A percentile compares a stretch with the other conserved stretches of the same genome.
Conservation (phyloP, 2,329 filamentous ascomycete genomes). For the Diaporthe ampelina region DNA sequence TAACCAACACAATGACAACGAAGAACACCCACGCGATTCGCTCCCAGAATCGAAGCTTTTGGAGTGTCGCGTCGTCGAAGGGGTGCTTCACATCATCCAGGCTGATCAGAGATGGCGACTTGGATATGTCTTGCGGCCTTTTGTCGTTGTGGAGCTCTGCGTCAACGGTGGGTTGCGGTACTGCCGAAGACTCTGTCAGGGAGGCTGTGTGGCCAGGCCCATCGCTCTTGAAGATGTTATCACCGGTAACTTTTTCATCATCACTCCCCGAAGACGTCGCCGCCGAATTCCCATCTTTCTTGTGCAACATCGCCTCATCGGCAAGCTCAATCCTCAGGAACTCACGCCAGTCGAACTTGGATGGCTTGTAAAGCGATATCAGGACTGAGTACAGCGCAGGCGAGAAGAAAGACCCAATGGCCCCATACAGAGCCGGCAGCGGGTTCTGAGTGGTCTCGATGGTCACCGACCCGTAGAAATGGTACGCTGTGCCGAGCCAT, state of each 20-base stretch:
- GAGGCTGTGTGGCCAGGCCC: neutral
- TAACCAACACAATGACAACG: constrained; percentile 58
- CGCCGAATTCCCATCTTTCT: neutral
- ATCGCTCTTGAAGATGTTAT: neutral
- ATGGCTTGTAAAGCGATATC: constrained; percentile 57
- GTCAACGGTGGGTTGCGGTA: neutral
- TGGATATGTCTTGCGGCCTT: constrained; percentile 23
- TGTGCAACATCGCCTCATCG: constrained; percentile 52
- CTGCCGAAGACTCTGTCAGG: neutral
- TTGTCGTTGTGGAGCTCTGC: constrained; percentile 1
- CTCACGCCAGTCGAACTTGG: constrained; percentile 51
- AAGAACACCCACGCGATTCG: constrained; percentile 57
- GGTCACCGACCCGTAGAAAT: constrained; percentile 55
- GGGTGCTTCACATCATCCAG: constrained; percentile 60
- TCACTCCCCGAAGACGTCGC: constrained; percentile 5
- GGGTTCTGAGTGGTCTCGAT: constrained; percentile 56
- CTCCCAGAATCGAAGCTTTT: constrained; percentile 53
- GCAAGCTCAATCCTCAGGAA: constrained; percentile 62
- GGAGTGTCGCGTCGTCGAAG: constrained; percentile 53
- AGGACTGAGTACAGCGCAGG: constrained; percentile 61
- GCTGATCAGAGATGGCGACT: constrained; percentile 36
- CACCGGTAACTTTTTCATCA: neutral
- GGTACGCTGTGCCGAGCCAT: constrained; percentile 58
- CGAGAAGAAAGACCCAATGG: constrained; percentile 60
- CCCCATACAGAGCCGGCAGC: constrained; percentile 59